These are phyloP conservation scores for Warburgia ugandensis DNA, from an alignment of 164 flowering plant genomes.

Conservation along the genomic window DNA sequence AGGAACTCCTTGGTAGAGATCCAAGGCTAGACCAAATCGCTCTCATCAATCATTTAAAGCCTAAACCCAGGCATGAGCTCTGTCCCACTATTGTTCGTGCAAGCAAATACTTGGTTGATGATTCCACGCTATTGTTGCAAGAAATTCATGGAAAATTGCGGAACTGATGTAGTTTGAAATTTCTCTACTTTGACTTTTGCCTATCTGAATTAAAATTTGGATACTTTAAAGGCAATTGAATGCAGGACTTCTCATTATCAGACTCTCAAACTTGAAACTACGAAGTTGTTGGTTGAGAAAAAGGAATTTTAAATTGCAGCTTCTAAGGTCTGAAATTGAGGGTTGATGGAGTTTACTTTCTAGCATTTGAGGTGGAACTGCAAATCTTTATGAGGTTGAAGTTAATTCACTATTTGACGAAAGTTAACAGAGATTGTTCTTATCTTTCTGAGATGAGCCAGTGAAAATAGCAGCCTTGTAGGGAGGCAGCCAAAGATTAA, in stretches of 20 bases:
- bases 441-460: too few species aligned
- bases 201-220: background rate
- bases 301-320: background rate
- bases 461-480: too few species aligned
- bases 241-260: background rate
- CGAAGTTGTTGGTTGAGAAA: background rate
- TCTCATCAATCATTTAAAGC: constrained; percentile 12
- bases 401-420: too few species aligned
- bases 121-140: constrained; percentile 32
- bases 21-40: constrained; percentile 13
- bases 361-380: too few species aligned
- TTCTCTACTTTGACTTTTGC: background rate
- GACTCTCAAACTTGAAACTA: background rate
- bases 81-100: constrained; percentile 27
- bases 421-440: too few species aligned
- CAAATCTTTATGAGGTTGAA: too few species aligned
- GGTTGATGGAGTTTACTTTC: too few species aligned
- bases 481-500: too few species aligned
- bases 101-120: constrained; percentile 37
- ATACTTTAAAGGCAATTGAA: background rate
- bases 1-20: constrained; percentile 30
- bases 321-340: background rate
- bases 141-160: constrained; percentile 40
- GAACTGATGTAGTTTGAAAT: too few species aligned
- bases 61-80: constrained; percentile 34